A percentile compares a stretch with the other conserved stretches of the same genome.
Evolutionary conservation across 371 early-diverging fungal species (phyloP).

Genomic region (Lichtheimia corymbifera): DNA sequence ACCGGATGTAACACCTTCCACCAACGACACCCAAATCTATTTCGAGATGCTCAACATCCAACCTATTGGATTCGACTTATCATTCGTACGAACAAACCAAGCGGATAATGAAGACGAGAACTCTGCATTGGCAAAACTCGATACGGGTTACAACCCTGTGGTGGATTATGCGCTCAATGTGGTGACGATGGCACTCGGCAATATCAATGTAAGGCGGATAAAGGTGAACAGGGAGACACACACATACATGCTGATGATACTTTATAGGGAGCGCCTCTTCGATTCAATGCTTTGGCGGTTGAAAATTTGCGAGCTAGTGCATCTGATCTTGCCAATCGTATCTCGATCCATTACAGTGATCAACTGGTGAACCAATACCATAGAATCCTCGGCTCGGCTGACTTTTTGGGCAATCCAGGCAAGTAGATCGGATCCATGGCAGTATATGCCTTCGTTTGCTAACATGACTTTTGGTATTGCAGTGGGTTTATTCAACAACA

Average conservation of each 20-base stretch:
- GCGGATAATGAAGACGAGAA: conserved; percentile 60
- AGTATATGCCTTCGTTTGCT: not conserved
- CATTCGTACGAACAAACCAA: conserved; percentile 87
- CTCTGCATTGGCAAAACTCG: conserved; percentile 8
- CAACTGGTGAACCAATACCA: conserved; percentile 91
- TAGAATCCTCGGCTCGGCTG: conserved; percentile 94
- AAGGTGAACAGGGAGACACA: too few relatives aligned
- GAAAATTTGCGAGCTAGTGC: conserved; percentile 85
- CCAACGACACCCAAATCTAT: conserved; percentile 77
- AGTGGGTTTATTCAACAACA: conserved; percentile 93
- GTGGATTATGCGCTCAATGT: conserved; percentile 63
- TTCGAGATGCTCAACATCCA: conserved; percentile 95
- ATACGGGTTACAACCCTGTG: not conserved
- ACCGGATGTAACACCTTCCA: conserved; percentile 68
- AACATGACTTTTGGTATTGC: not conserved
- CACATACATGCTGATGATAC: too few relatives aligned
- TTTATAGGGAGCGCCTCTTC: conserved; percentile 81
- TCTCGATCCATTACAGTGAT: conserved; percentile 86
- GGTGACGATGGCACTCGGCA: conserved; percentile 96
- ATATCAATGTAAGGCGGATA: conserved; percentile 71
- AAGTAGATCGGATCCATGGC: not conserved
- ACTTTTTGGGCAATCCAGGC: conserved; percentile 95
- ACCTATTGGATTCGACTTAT: conserved; percentile 91
- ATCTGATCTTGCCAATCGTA: conserved; percentile 77
- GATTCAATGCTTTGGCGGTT: conserved; percentile 88